phyloP scores from a whole-genome alignment of 768 basidiomycete genomes.

The Hysterangium stoloniferum region DNA sequence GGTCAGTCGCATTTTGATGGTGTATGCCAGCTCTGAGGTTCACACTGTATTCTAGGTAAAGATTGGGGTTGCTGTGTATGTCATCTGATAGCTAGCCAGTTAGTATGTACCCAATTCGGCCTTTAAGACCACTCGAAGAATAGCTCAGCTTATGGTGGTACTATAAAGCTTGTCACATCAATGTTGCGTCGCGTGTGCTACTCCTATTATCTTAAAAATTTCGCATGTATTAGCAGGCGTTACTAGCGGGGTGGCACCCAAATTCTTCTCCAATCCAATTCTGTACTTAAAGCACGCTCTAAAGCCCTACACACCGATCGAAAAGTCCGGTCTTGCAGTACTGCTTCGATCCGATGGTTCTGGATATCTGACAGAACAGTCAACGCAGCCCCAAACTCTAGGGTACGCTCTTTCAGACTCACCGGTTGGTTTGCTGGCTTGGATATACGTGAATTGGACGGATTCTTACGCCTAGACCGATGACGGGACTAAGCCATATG shows the following conservation, averaged over 20 bases:
- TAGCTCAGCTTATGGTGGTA: slow-evolving; percentile 28
- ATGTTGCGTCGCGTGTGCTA: slow-evolving; percentile 35
- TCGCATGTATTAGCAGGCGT: slow-evolving; percentile 7
- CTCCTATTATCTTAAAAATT: not conserved
- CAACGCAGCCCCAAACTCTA: slow-evolving; percentile 44
- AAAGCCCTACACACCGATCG: slow-evolving; percentile 22
- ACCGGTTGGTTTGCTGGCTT: slow-evolving; percentile 44
- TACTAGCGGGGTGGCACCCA: slow-evolving; percentile 21
- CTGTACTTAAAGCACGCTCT: slow-evolving; percentile 22
- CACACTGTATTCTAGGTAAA: slow-evolving; percentile 32
- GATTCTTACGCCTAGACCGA: slow-evolving; percentile 50
- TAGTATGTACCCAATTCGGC: not conserved
- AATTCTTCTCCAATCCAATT: slow-evolving; percentile 19
- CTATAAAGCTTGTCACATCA: slow-evolving; percentile 46
- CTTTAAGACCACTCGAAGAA: slow-evolving; percentile 13
- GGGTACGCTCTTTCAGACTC: slow-evolving; percentile 51
- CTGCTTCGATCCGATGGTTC: slow-evolving; percentile 21
- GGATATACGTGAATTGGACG: slow-evolving; percentile 44
- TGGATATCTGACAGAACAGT: slow-evolving; percentile 35
- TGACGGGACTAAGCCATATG: slow-evolving; percentile 37
- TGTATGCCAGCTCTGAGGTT: not conserved
- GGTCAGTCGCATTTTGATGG: not conserved
- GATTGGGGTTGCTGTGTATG: slow-evolving; percentile 38
- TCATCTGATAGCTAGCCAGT: not conserved
- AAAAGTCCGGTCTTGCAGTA: slow-evolving; percentile 21